Evolutionary conservation across 176 grass and related monocot species (phyloP).

Genomic region (barley (Hordeum vulgare)): MorexV3_pseudomolecules_assembly NC_058518.1:383598097-383598596

Average conservation of each 20-base stretch:
- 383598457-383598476: constrained; percentile 49
- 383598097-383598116: background rate
- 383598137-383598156: background rate
- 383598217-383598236: constrained; percentile 1
- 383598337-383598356: constrained; percentile 74
- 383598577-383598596: background rate
- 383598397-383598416: constrained; percentile 85
- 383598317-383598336: constrained; percentile 39
- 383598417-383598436: constrained; percentile 66
- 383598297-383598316: background rate
- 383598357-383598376: constrained; percentile 80
- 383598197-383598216: background rate
- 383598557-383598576: background rate
- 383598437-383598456: constrained; percentile 26
- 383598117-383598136: background rate
- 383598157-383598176: background rate
- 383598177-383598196: constrained; percentile 12
- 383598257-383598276: background rate
- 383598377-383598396: constrained; percentile 79
- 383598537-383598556: background rate
- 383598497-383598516: background rate
- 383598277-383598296: background rate
- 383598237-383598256: background rate
- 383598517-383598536: background rate
- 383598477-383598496: background rate